These are phyloP conservation scores for Lentinula novae-zelandiae DNA, from an alignment of 1,284 basidiomycete species.

Conservation along the genomic window DNA sequence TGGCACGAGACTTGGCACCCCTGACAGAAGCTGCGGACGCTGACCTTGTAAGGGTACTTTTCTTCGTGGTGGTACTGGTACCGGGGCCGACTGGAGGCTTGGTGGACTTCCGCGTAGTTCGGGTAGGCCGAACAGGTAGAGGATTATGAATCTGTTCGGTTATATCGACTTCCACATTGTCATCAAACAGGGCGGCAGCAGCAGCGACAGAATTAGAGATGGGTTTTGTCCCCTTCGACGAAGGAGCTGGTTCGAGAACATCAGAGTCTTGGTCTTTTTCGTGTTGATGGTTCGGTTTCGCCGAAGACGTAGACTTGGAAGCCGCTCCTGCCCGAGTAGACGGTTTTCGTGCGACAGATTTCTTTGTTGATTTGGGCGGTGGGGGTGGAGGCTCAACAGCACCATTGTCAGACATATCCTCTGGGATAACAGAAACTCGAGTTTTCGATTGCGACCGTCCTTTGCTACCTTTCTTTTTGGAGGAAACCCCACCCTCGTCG, in stretches of 20 bases:
- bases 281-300: not conserved
- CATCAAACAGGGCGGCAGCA: not conserved
- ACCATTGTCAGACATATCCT: conserved; percentile 15
- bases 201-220: not conserved
- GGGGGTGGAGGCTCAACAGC: conserved; percentile 4
- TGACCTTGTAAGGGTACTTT: not conserved
- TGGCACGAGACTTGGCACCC: not conserved
- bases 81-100: not conserved
- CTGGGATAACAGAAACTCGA: conserved; percentile 15
- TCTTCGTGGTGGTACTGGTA: not conserved
- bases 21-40: conserved; percentile 1
- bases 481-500: conserved; percentile 16
- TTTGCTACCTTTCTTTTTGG: conserved; percentile 14
- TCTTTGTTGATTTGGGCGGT: not conserved
- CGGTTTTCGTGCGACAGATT: conserved; percentile 3
- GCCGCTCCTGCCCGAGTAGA: not conserved
- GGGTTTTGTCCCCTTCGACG: not conserved
- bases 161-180: conserved; percentile 6
- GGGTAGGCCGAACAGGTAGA: not conserved
- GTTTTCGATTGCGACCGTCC: conserved; percentile 16
- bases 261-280: not conserved
- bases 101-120: conserved; percentile 9
- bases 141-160: not conserved
- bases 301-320: not conserved
- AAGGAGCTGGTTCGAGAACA: not conserved